These are phyloP conservation scores for Lanmaoa rubissima DNA, from an alignment of 768 basidiomycete genomes.

Conservation along the genomic window DNA sequence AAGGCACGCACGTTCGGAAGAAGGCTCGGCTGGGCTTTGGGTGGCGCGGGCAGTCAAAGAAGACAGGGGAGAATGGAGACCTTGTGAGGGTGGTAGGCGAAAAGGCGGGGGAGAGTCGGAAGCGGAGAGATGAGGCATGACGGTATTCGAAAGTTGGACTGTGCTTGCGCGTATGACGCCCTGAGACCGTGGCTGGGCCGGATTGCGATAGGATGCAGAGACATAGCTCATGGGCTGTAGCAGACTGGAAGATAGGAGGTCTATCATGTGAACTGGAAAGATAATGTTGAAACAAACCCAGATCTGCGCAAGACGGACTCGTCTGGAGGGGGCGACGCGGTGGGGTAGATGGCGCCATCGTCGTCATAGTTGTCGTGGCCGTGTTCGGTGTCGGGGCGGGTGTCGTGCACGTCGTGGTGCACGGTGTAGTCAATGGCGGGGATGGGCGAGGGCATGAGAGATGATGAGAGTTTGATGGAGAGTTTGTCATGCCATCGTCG, in stretches of 20 bases:
- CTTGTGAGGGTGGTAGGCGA: not conserved
- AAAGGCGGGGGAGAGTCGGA: not conserved
- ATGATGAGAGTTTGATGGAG: not conserved
- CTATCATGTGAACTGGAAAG: not conserved
- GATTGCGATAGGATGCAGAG: conserved; percentile 23
- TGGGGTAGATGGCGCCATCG: conserved; percentile 12
- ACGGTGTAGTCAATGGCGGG: not conserved
- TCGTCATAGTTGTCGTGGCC: conserved; percentile 4
- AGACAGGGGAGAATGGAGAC: not conserved
- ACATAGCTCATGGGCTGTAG: conserved; percentile 54
- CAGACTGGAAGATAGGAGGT: conserved; percentile 39
- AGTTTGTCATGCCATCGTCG: conserved; percentile 2
- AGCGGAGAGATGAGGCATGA: conserved; percentile 26
- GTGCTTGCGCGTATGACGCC: conserved; percentile 65
- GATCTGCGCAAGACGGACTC: conserved; percentile 50
- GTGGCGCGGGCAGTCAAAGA: conserved; percentile 18
- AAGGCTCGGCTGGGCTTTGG: conserved; percentile 14
- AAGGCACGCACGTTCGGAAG: conserved; percentile 25
- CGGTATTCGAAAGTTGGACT: conserved; percentile 57
- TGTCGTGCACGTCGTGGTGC: not conserved
- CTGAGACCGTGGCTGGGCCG: conserved; percentile 48
- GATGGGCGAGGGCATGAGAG: conserved; percentile 11
- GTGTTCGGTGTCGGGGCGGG: not conserved
- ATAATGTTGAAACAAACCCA: conserved; percentile 41
- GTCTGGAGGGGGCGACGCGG: conserved; percentile 29